A percentile compares a stretch with the other conserved stretches of the same genome.
Conservation (phyloP, 176 grass and related monocot species). For the Melocanna baccifera region DNA sequence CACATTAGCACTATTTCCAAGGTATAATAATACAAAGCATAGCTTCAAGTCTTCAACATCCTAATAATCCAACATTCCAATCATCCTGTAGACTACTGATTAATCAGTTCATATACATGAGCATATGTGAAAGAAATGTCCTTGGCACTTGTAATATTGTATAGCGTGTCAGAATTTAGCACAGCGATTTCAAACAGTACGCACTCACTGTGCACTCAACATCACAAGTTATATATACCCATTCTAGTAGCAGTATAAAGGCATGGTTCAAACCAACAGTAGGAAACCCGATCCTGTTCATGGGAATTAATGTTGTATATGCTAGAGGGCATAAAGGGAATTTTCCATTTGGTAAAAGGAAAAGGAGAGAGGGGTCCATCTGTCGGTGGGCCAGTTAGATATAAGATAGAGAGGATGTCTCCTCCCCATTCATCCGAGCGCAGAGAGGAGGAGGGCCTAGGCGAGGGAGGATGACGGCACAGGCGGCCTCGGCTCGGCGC, state of each 20-base stretch:
- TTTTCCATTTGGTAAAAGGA: no score
- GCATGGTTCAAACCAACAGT: not conserved
- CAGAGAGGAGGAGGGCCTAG: no score
- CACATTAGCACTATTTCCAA: not conserved
- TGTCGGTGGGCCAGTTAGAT: no score
- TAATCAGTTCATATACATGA: no score
- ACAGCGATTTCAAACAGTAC: not conserved
- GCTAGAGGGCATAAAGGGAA: no score
- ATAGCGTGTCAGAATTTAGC: not conserved
- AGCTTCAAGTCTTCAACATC: not conserved
- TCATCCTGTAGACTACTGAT: not conserved
- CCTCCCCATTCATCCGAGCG: no score
- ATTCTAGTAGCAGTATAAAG: not conserved
- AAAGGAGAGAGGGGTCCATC: no score
- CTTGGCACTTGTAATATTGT: not conserved
- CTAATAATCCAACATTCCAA: not conserved
- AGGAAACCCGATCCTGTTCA: not conserved
- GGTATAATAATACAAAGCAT: not conserved
- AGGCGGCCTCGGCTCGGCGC: no score
- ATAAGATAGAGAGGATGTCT: no score
- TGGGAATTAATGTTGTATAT: no score
- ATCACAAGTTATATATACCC: not conserved
- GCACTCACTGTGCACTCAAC: not conserved
- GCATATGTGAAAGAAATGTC: not conserved
- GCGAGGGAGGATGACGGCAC: no score